Evolutionary conservation across 31 red algal genomes (phyloP).

Genomic region (Endocladia muricata): DNA sequence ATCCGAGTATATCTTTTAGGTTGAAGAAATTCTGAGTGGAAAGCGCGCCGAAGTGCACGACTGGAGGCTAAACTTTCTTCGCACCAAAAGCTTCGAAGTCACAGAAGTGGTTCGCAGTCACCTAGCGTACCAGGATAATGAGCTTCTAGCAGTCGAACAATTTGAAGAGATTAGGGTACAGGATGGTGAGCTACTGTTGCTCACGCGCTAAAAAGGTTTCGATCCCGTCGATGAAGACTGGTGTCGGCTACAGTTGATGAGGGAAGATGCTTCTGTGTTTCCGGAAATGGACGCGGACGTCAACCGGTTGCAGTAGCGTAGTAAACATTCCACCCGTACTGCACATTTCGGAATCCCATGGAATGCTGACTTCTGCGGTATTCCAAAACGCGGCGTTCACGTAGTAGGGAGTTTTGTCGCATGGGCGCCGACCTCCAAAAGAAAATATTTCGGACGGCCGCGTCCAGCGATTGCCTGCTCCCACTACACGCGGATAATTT

Average conservation of each 20-base stretch:
- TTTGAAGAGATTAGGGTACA: not conserved
- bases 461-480: too few relatives aligned
- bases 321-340: too few relatives aligned
- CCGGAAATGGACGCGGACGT: too few relatives aligned
- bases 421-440: too few relatives aligned
- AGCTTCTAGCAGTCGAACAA: not conserved
- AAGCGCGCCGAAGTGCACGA: not conserved
- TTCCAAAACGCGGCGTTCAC: too few relatives aligned
- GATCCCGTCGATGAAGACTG: not conserved
- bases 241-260: not conserved
- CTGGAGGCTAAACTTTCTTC: constrained; percentile 2
- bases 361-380: too few relatives aligned
- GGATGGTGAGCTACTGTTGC: not conserved
- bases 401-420: too few relatives aligned
- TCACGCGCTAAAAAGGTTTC: not conserved
- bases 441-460: too few relatives aligned
- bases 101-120: not conserved
- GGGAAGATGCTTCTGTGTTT: not conserved
- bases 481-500: too few relatives aligned
- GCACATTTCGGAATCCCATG: too few relatives aligned
- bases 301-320: too few relatives aligned
- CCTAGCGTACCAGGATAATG: not conserved
- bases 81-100: constrained; percentile 15
- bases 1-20: constrained; percentile 1
- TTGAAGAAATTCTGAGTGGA: not conserved